Conservation (phyloP, 1,284 basidiomycete genomes). For the Puccinia novopanici region DNA sequence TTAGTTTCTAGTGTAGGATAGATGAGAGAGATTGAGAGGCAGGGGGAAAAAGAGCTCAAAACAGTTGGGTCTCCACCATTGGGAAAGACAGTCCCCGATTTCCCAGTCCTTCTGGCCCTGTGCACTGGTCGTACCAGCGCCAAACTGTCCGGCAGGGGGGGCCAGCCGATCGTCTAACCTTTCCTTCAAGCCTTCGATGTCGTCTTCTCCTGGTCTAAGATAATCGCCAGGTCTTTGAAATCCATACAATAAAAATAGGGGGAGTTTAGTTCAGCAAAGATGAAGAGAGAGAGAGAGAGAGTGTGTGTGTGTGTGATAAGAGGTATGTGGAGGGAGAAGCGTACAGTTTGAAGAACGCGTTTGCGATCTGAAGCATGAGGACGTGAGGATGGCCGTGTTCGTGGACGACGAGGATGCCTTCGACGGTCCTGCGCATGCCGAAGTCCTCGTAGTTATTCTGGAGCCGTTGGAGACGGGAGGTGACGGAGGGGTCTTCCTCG, state of each 20-base stretch:
- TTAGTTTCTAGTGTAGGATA: no score
- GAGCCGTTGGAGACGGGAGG: slow-evolving; percentile 60
- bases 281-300: not conserved
- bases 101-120: slow-evolving; percentile 72
- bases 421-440: slow-evolving; percentile 86
- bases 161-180: slow-evolving; percentile 85
- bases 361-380: slow-evolving; percentile 95
- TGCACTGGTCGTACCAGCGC: slow-evolving; percentile 51
- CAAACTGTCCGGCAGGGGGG: slow-evolving; percentile 62
- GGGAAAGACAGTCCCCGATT: slow-evolving; percentile 87
- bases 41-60: not conserved
- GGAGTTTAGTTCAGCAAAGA: slow-evolving; percentile 15
- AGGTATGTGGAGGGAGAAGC: no score
- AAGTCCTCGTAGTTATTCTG: slow-evolving; percentile 96
- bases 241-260: slow-evolving; percentile 11
- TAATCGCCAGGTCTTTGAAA: slow-evolving; percentile 86
- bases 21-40: not conserved
- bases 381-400: slow-evolving; percentile 89
- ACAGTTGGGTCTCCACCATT: slow-evolving; percentile 82
- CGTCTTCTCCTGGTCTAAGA: slow-evolving; percentile 90
- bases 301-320: not conserved
- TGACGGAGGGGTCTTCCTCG: slow-evolving; percentile 92
- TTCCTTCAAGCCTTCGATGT: slow-evolving; percentile 81
- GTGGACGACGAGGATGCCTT: slow-evolving; percentile 94
- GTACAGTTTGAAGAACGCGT: slow-evolving; percentile 90